A percentile compares a stretch with the other conserved stretches of the same genome.
phyloP scores from a whole-genome alignment of 2,329 filamentous ascomycete species.

The Leptographium wingfieldii region DNA sequence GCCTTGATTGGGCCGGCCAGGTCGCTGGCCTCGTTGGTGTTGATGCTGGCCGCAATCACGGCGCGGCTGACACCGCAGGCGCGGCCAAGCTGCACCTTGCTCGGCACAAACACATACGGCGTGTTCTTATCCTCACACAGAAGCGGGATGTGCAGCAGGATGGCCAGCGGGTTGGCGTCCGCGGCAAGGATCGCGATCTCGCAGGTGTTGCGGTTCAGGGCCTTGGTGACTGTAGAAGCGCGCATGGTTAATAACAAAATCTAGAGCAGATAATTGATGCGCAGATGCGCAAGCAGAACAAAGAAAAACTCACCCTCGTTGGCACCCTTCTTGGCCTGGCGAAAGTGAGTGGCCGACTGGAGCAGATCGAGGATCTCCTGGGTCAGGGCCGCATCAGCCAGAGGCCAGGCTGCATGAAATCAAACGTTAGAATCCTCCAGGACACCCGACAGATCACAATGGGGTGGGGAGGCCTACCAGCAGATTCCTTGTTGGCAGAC shows the following conservation, averaged over 20 bases:
- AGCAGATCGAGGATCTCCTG: constrained; percentile 72
- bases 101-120: constrained; percentile 14
- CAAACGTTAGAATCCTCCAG: not conserved
- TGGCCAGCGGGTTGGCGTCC: constrained; percentile 77
- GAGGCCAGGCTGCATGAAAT: constrained; percentile 13
- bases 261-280: too few species aligned
- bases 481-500: constrained; percentile 8
- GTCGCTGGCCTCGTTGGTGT: constrained; percentile 82
- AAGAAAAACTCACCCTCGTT: constrained; percentile 42
- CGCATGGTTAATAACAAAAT: not conserved
- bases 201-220: constrained; percentile 77
- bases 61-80: constrained; percentile 81
- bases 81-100: constrained; percentile 38
- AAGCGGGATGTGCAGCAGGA: constrained; percentile 78
- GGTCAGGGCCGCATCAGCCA: constrained; percentile 15
- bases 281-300: not conserved
- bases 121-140: constrained; percentile 70
- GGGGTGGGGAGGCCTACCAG: not conserved
- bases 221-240: constrained; percentile 52
- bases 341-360: constrained; percentile 56
- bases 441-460: not conserved
- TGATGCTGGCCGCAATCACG: constrained; percentile 81
- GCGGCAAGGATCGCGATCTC: constrained; percentile 84
- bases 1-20: constrained; percentile 76
- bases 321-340: constrained; percentile 80